These are phyloP conservation scores for Ophiostoma sp. DNA, from an alignment of 2,329 filamentous ascomycete genomes.

Conservation along the genomic window DNA sequence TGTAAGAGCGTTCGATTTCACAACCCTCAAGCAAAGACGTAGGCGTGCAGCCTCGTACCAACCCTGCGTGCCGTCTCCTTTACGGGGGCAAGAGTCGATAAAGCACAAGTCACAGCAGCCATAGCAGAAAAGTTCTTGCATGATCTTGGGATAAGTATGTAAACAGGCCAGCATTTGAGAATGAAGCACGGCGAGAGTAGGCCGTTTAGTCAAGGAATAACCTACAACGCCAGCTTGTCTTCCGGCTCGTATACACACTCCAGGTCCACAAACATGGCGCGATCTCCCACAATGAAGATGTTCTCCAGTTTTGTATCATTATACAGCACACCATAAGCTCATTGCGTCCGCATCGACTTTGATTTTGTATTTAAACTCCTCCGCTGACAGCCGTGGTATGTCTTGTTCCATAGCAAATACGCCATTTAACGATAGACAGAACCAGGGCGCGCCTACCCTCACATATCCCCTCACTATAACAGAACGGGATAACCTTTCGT, in stretches of 20 bases:
- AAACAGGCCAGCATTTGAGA: too few species aligned
- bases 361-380: not conserved
- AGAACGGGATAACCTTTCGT: not conserved
- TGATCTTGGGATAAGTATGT: too few species aligned
- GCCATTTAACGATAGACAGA: not conserved
- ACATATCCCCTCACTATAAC: not conserved
- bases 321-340: not conserved
- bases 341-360: not conserved
- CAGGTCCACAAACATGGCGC: not conserved
- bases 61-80: too few species aligned
- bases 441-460: not conserved
- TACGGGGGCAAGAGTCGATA: too few species aligned
- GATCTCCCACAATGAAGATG: not conserved
- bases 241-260: not conserved
- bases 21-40: too few species aligned
- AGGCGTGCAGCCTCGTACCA: too few species aligned
- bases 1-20: too few species aligned
- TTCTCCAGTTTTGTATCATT: not conserved
- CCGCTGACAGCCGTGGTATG: not conserved
- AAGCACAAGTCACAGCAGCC: too few species aligned
- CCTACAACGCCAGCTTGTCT: not conserved
- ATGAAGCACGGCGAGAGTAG: too few species aligned
- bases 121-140: too few species aligned
- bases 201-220: not conserved
- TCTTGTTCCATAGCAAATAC: not conserved